phyloP scores from a whole-genome alignment of 2,329 filamentous ascomycete species.

The Neonectria ditissima region DNA sequence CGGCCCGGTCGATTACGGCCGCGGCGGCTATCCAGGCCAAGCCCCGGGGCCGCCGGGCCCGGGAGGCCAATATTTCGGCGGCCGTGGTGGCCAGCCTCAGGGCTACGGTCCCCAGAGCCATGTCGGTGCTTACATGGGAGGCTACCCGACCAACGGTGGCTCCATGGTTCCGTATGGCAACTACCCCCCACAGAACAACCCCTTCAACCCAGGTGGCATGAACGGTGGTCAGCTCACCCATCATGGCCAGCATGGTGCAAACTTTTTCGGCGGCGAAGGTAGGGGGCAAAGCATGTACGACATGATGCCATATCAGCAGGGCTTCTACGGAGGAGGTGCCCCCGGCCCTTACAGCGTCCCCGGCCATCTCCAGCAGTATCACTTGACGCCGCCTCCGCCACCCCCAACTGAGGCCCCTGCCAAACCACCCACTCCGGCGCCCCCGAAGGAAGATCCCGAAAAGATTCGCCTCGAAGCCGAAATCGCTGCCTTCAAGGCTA shows the following conservation, averaged over 20 bases:
- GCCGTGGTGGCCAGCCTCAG: conserved; percentile 48
- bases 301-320: conserved; percentile 63
- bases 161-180: conserved; percentile 63
- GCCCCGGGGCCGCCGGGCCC: conserved; percentile 23
- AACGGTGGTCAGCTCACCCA: conserved; percentile 42
- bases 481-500: conserved; percentile 62
- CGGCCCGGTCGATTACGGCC: conserved; percentile 55
- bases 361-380: conserved; percentile 55
- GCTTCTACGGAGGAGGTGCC: conserved; percentile 49
- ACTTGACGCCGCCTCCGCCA: conserved; percentile 54
- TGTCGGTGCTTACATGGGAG: conserved; percentile 57
- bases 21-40: conserved; percentile 42
- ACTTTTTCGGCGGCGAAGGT: conserved; percentile 56
- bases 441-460: conserved; percentile 63
- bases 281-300: conserved; percentile 55
- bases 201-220: conserved; percentile 51
- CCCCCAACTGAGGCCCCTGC: conserved; percentile 57
- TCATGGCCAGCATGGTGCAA: conserved; percentile 48
- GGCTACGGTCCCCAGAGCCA: conserved; percentile 61
- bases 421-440: conserved; percentile 56
- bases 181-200: conserved; percentile 49
- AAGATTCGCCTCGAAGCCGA: conserved; percentile 72
- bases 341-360: conserved; percentile 46
- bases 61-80: conserved; percentile 45
- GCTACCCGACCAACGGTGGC: conserved; percentile 50